Evolutionary conservation across 352 stramenopile genomes (phyloP), one percentile per base, ranked within the genome.

Genomic region (Globisporangium nunn): DNA sequence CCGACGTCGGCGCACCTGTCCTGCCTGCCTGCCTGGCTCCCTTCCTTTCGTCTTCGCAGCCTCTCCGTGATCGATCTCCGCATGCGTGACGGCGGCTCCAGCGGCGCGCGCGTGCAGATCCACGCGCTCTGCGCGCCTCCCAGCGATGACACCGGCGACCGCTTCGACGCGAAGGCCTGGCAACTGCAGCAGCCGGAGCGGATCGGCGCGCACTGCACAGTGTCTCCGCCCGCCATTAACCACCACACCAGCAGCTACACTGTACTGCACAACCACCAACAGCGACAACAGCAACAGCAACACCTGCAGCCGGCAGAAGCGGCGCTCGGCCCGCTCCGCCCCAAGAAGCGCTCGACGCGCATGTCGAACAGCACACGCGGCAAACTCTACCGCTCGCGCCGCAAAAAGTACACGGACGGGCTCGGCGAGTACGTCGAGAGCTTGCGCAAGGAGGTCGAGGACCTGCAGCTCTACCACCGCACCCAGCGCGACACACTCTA

Each of bases 281-380:
- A 75, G 77, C 6, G 72, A 75, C 48, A 88, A 4, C 31, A 35
- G 31, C 31, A 86, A 44, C 51, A 76, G n/a, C 86, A 88, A 52
- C 75, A 75, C 23, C 81, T 63, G 70, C 73, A 30, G 62, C 70
- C 31, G 59, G 63, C 7, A 61, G 86, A 12, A 63, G 70, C 55
- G 31, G 31, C 31, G 31, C 31, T 35, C 31, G 31, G 31, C 7
- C 31, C 31, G 31, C 31, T 35, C 31, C 31, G 31, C 7, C 31
- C 31, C 39, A 53, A 46, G 18, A 58, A 48, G 47, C 56, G 53
- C 18, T 37, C 47, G 30, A 50, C 55, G 4, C 56, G 57, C 48
- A 43, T 15, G 37, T 17, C 37, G 14, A 43, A 43, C 37, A 43
- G 37, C 37, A 17, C 37, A 10, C 66, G 66, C 3, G 62, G 67